Percentiles rank a stretch among this genome's conserved stretches.
Evolutionary conservation across 1,139 yeast genomes (phyloP).

Genomic region (Cylindricascospora bacillispora): DNA sequence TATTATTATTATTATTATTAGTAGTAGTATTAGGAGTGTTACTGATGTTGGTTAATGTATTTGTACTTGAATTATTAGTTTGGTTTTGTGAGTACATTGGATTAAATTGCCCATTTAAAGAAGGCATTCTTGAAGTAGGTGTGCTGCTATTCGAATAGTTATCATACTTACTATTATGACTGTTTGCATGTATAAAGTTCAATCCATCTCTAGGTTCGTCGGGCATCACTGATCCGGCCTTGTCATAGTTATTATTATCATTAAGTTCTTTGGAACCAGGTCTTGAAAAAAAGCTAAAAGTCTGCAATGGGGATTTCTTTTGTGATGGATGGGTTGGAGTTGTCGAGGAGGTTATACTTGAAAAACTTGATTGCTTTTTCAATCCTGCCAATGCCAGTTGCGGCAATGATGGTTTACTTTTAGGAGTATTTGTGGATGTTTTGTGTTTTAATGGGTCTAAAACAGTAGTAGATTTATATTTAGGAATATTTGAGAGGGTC

Average conservation of each 20-base stretch:
- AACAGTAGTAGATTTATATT: conserved; percentile 7
- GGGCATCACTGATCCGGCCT: too few species aligned
- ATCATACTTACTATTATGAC: conserved; percentile 5
- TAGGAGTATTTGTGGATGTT: conserved; percentile 6
- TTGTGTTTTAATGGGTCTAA: too few species aligned
- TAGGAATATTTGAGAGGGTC: too few species aligned
- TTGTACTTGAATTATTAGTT: conserved; percentile 9
- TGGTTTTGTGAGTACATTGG: too few species aligned
- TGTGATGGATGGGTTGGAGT: conserved; percentile 9
- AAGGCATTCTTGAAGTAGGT: too few species aligned
- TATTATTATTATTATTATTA: conserved; percentile 6
- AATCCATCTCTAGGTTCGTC: not conserved
- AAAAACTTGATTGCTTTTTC: conserved; percentile 18
- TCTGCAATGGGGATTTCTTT: conserved; percentile 23
- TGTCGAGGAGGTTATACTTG: conserved; percentile 8
- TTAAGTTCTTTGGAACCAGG: conserved; percentile 18
- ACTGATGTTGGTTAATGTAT: conserved; percentile 5
- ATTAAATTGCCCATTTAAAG: too few species aligned
- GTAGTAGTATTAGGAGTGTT: conserved; percentile 7
- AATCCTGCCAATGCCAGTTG: conserved; percentile 18
- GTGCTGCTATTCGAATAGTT: conserved; percentile 8
- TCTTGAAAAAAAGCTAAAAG: conserved; percentile 21
- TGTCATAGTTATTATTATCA: too few species aligned
- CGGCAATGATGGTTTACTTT: conserved; percentile 21
- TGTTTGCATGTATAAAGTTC: conserved; percentile 1